Evolutionary conservation across 495 filamentous ascomycete species (phyloP), one percentile per base, ranked within the genome.

Genomic region (Daldinia concentrica): DNA sequence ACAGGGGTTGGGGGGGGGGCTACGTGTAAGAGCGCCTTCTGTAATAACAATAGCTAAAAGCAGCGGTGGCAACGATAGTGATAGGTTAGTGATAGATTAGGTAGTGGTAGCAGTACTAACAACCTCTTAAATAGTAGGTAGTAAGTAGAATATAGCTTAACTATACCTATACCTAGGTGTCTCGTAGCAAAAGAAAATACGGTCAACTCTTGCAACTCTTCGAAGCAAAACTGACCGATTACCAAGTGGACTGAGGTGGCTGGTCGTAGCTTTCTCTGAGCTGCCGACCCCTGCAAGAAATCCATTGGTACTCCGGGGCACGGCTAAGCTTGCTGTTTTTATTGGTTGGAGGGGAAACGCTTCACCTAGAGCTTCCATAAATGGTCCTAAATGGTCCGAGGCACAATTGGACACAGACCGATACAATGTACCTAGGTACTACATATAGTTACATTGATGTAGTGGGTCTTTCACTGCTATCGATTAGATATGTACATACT

Each of bases 331-430:
- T 36, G 26, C 15, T 64, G 39, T 58, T 64, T 64, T 55, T 1
- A 74, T 74, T 74, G 72, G 72, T 65, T 74, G 72, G 72, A 63
- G 50, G 68, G 72, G 68, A 58, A 68, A 73, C 64, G 54, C 55
- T 51, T 62, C 60, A 68, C 60, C 60, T 61, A 34, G 19, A 22
- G 22, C 15, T 39, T 27, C 36, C 29, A 34, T 45, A 34, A 36
- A 12, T 6, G n/a, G 12, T 39, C 7, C 30, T 32, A 6, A 8
- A 39, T 15, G 9, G 17, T 15, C 27, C 8, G 2, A 4, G 17
- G 2, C 3, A 8, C 9, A 14, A 51, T 60, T 55, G 37, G 58
- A 17, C 14, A 27, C 41, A 45, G 41, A 45, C 41, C 41, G 41
- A 45, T 9, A 45, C n/a, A n/a, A n/a, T n/a, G n/a, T n/a, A n/a